Conservation (phyloP, 176 grass and related monocot genomes). For the Poa pratensis region DNA sequence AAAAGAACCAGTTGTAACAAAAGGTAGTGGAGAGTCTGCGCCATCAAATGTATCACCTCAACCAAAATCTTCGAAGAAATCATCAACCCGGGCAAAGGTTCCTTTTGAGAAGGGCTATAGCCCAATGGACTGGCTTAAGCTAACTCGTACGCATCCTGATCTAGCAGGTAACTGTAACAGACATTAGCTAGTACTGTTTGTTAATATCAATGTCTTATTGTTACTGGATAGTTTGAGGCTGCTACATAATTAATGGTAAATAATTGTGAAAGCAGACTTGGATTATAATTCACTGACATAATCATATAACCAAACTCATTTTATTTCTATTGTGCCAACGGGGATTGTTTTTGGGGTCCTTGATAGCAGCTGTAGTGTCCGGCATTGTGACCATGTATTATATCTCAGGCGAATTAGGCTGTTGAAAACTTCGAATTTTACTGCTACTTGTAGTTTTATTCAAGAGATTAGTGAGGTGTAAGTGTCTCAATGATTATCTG, state of each 20-base stretch:
- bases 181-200: conserved; percentile 1
- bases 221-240: not conserved
- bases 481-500: not conserved
- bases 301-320: not conserved
- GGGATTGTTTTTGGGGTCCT: not conserved
- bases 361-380: not conserved
- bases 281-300: not conserved
- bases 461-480: not conserved
- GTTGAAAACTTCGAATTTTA: not conserved
- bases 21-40: conserved; percentile 33
- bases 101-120: conserved; percentile 91
- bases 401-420: not conserved
- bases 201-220: not conserved
- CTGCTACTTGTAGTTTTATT: conserved; percentile 18
- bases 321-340: not conserved
- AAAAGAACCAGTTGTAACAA: conserved; percentile 40
- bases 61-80: conserved; percentile 74
- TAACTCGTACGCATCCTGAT: conserved; percentile 82
- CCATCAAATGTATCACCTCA: conserved; percentile 39
- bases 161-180: conserved; percentile 64
- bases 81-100: conserved; percentile 64
- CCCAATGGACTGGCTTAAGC: conserved; percentile 95
- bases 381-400: not conserved
- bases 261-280: not conserved
- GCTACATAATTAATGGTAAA: not conserved